Conservation (phyloP, 192 early-diverging fungal species). For the Coemansia sp. region DNA sequence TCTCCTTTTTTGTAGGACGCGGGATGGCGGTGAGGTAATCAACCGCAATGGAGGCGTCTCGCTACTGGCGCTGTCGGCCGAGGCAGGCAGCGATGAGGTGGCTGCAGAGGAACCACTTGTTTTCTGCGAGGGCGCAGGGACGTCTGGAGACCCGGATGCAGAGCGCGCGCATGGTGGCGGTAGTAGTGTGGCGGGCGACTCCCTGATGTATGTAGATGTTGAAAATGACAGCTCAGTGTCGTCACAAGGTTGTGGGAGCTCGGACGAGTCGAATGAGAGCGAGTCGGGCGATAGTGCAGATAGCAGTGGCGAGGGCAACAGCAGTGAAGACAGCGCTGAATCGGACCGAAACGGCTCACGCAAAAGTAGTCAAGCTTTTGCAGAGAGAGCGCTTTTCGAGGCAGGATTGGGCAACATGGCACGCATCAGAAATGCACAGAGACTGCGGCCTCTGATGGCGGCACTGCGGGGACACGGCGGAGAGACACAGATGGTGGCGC, state of each 20-base stretch:
- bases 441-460: slow-evolving; percentile 60
- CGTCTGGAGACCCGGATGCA: neutral
- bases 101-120: slow-evolving; percentile 3
- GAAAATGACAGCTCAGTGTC: neutral
- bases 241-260: neutral
- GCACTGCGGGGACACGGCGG: slow-evolving; percentile 60
- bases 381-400: slow-evolving; percentile 12
- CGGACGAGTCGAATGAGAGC: neutral
- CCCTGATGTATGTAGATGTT: neutral
- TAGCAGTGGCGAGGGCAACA: neutral
- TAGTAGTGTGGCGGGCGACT: neutral
- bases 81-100: slow-evolving; percentile 3
- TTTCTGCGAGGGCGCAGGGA: neutral
- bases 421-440: slow-evolving; percentile 28
- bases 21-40: slow-evolving; percentile 1
- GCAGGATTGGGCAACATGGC: slow-evolving; percentile 16
- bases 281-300: neutral
- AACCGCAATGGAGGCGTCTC: neutral
- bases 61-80: slow-evolving; percentile 10
- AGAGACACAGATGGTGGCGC: slow-evolving; percentile 71
- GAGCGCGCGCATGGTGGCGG: neutral
- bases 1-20: slow-evolving; percentile 14
- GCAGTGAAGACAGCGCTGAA: slow-evolving; percentile 2
- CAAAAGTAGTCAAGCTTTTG: neutral
- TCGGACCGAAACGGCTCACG: neutral